Evolutionary conservation across 2,329 filamentous ascomycete genomes (phyloP).

Genomic region (Fusarium sambucinum): DNA sequence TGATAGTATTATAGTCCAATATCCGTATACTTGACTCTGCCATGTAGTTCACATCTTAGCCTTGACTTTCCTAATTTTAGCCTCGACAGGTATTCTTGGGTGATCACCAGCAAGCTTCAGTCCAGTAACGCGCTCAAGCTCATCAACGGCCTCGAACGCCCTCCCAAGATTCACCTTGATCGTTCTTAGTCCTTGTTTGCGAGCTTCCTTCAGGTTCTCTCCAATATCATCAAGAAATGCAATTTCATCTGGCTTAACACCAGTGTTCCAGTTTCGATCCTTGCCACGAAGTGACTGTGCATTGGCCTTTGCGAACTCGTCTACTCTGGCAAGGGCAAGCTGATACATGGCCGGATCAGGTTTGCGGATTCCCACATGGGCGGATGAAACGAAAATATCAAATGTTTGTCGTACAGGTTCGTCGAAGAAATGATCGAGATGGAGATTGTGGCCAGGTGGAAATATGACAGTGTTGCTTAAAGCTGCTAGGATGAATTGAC

Average conservation of each 20-base stretch:
- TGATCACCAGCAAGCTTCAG: conserved; percentile 70
- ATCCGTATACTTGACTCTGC: too few relatives aligned
- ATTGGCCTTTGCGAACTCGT: conserved; percentile 70
- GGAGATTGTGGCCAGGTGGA: conserved; percentile 77
- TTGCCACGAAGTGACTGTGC: conserved; percentile 55
- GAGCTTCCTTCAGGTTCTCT: conserved; percentile 87
- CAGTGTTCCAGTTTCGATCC: conserved; percentile 59
- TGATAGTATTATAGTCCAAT: neutral
- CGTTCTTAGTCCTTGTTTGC: conserved; percentile 79
- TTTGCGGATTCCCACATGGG: conserved; percentile 88
- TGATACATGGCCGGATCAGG: conserved; percentile 86
- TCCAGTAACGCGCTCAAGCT: conserved; percentile 81
- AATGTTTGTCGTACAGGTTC: conserved; percentile 76
- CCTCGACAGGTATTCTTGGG: conserved; percentile 62
- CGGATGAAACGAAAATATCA: conserved; percentile 88
- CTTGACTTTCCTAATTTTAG: conserved; percentile 51
- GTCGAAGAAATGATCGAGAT: conserved; percentile 61
- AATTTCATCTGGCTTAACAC: conserved; percentile 74
- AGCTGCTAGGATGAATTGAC: conserved; percentile 79
- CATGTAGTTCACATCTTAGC: conserved; percentile 57
- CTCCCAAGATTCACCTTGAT: conserved; percentile 86
- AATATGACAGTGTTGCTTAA: conserved; percentile 93
- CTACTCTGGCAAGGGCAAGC: conserved; percentile 74
- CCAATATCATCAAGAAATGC: conserved; percentile 96
- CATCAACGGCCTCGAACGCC: conserved; percentile 82